Base-by-base conservation (phyloP, 768 basidiomycete genomes). In the Lactarius deliciosus region DNA sequence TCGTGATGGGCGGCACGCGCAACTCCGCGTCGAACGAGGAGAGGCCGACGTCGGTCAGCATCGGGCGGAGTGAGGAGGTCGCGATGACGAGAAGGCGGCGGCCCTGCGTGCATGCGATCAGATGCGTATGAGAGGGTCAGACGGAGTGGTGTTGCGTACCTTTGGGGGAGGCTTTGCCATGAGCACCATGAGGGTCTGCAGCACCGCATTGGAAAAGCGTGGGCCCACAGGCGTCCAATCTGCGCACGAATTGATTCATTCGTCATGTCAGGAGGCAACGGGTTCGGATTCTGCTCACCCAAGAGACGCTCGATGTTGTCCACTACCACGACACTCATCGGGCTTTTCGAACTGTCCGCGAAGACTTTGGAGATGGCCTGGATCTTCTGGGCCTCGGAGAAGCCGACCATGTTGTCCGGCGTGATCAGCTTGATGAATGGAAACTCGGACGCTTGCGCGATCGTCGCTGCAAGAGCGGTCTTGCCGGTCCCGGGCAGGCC, bases 351-450 rank as follows among this genome's bases (percentile, higher is more conserved):
- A 69, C 92, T 94, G 78, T 99, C 97, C 57, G 83, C 81, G 77
- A 99, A 99, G 40, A 94, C 85, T 78, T 96, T 98, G 75, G 86
- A 91, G 74, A 99, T 92, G 2, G 94, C 86, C 0, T 86, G 81
- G 54, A 99, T 89, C 79, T 99, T 98, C 76, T 95, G 93, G 16
- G 82, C 77, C 75, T 98, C 97, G n/a, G 88, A 86, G 76, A 86
- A 96, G 9, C 97, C 97, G 68, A 98, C 92, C 97, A 99, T 99
- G 72, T 83, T 88, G 73, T 98, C 97, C 0, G 97, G 94, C 2
- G 95, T 92, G 65, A 98, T 87, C 45, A 99, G 83, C 76, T 99
- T 98, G 81, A 99, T 96, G 81, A 99, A 99, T 0, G 97, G 97
- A 77, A 89, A 99, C 69, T 89, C 81, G n/a, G 96, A 98, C 30